Percentiles rank a stretch among this genome's conserved stretches.
These are phyloP conservation scores for Dendryphion nanum DNA, from an alignment of 2,329 filamentous ascomycete genomes.

Conservation along the genomic window DNA sequence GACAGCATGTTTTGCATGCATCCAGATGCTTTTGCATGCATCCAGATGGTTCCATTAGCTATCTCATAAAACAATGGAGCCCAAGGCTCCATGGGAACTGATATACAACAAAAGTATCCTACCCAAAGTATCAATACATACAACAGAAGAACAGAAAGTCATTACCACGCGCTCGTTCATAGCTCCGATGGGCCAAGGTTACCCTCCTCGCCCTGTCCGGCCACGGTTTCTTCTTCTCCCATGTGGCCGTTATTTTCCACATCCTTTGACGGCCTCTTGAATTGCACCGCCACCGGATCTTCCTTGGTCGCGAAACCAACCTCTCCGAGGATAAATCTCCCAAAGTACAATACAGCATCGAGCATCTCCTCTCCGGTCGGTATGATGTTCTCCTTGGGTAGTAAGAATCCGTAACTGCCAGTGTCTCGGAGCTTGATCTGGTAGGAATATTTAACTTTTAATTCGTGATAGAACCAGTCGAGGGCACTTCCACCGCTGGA, in stretches of 20 bases:
- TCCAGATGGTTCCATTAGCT: too few species aligned
- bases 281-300: neutral
- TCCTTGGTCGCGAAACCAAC: slow-evolving; percentile 27
- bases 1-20: too few species aligned
- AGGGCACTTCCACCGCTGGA: slow-evolving; percentile 80
- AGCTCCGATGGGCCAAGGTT: too few species aligned
- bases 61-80: too few species aligned
- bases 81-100: too few species aligned
- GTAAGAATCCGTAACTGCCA: slow-evolving; percentile 88
- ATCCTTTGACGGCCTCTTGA: too few species aligned
- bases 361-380: slow-evolving; percentile 87
- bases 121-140: too few species aligned
- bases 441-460: slow-evolving; percentile 80
- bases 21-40: too few species aligned
- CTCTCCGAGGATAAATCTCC: slow-evolving; percentile 66
- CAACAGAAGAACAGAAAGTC: too few species aligned
- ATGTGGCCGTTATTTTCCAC: neutral
- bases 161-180: too few species aligned
- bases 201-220: too few species aligned
- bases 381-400: slow-evolving; percentile 82
- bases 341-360: slow-evolving; percentile 79
- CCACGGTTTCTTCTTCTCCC: neutral
- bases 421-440: slow-evolving; percentile 93
- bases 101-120: too few species aligned
- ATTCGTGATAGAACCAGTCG: slow-evolving; percentile 92